Base-by-base conservation (phyloP, 2,329 filamentous ascomycete genomes). In the Colletotrichum somersetense region DNA sequence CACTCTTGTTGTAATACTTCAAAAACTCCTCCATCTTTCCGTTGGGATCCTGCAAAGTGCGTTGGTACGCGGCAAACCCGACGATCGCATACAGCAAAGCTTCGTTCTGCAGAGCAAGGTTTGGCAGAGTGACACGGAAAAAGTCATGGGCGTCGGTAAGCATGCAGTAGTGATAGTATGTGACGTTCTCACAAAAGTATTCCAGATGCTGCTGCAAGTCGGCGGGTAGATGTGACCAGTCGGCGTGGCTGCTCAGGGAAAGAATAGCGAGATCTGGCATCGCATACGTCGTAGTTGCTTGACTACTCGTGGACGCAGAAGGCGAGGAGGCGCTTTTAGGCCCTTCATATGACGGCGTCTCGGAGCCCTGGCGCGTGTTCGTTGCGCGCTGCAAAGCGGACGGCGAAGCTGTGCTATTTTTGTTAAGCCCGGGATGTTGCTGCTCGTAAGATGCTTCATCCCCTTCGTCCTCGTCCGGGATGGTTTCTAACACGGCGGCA, bases 11-110 rank as follows among this genome's bases (percentile, higher is more conserved):
- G 84, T 98, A 98, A 78, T 97, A 97, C 70, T 91, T 89, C 38
- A 98, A 85, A 76, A 98, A 98, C 64, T 92, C 91, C 73, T 92
- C 88, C 35, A 98, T 90, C 75, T 91, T 91, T 30, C 93, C 93
- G 61, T 91, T 85, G 0, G 92, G 89, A 61, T 91, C 89, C 50
- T 88, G 87, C 61, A 98, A 80, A 1, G 93, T 93, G 75, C 92
- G 88, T 76, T 97, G 94, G 78, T 98, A 98, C 0, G 95, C 93
- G 14, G 96, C 88, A 79, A 98, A 98, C 0, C 93, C 94, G 12
- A 95, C 93, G 5, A 98, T 84, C 0, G 95, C 95, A 79, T 97
- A 95, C 6, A 98, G 87, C 14, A 98, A 85, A 8, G 95, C 90
- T 73, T 97, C 93, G 78, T 95, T 80, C 12, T 89, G 88, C 61